Conservation (phyloP, 345 rosid species). For the Eucalyptus globulus region DNA sequence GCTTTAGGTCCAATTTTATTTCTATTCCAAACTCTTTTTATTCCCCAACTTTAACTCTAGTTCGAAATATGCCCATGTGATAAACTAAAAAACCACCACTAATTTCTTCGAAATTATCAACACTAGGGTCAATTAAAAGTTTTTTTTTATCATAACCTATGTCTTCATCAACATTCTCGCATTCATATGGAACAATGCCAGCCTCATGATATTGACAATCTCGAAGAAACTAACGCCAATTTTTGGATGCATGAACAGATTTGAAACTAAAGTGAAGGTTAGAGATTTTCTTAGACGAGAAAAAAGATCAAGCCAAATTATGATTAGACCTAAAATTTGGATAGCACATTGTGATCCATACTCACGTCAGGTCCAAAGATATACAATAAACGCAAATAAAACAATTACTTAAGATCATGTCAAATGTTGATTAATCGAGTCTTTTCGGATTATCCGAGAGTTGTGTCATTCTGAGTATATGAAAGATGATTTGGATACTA, state of each 20-base stretch:
- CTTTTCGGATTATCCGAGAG: accelerated
- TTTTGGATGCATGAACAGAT: accelerated
- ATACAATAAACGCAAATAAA: not conserved
- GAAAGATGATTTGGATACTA: not conserved
- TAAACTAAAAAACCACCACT: not conserved
- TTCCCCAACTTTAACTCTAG: not conserved
- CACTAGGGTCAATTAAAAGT: not conserved
- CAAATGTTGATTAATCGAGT: accelerated
- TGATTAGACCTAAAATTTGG: not conserved
- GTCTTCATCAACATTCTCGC: not conserved
- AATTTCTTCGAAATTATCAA: not conserved
- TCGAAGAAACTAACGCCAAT: accelerated
- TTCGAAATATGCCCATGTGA: not conserved
- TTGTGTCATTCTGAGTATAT: accelerated
- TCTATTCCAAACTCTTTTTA: not conserved
- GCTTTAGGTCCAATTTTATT: not conserved
- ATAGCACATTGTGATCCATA: too few relatives aligned
- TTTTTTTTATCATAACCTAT: not conserved
- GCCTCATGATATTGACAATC: not conserved
- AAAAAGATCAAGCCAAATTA: not conserved
- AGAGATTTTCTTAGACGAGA: accelerated
- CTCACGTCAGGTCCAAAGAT: accelerated
- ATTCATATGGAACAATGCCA: accelerated
- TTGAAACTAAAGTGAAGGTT: not conserved
- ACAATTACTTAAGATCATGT: not conserved